These are phyloP conservation scores for Pythium volutum DNA, from an alignment of 352 stramenopile species.

Conservation along the genomic window DNA sequence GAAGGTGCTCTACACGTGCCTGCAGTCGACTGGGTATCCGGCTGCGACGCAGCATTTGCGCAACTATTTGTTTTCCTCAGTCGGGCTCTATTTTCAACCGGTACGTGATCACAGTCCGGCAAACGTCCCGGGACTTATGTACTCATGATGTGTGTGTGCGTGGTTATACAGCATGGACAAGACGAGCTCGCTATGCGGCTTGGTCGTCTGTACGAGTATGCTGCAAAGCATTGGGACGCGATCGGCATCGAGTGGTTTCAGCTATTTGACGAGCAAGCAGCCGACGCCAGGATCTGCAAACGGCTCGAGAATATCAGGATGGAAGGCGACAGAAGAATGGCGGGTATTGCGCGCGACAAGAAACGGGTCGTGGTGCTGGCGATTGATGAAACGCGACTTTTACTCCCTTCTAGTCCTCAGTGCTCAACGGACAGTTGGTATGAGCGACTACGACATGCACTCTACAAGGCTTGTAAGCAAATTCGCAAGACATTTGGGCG, in stretches of 20 bases:
- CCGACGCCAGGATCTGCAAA: neutral
- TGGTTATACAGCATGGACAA: too few species aligned
- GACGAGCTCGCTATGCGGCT: neutral
- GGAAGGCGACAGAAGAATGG: too few species aligned
- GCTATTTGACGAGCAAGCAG: neutral
- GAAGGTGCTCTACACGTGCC: neutral
- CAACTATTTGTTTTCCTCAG: neutral
- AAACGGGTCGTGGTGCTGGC: neutral
- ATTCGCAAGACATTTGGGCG: neutral
- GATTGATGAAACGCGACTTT: neutral
- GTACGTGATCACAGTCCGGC: too few species aligned
- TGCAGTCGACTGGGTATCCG: neutral
- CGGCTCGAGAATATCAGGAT: too few species aligned
- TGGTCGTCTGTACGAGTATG: too few species aligned
- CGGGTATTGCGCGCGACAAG: too few species aligned
- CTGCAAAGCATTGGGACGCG: neutral
- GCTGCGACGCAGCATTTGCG: neutral
- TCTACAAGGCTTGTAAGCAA: neutral
- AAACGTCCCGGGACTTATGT: too few species aligned
- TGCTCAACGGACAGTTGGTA: neutral
- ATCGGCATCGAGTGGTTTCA: neutral
- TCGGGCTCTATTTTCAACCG: too few species aligned
- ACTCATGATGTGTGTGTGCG: too few species aligned
- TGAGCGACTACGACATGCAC: neutral
- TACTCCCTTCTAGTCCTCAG: too few species aligned